phyloP scores from a whole-genome alignment of 768 basidiomycete species.

The Paxillus involutus region DNA sequence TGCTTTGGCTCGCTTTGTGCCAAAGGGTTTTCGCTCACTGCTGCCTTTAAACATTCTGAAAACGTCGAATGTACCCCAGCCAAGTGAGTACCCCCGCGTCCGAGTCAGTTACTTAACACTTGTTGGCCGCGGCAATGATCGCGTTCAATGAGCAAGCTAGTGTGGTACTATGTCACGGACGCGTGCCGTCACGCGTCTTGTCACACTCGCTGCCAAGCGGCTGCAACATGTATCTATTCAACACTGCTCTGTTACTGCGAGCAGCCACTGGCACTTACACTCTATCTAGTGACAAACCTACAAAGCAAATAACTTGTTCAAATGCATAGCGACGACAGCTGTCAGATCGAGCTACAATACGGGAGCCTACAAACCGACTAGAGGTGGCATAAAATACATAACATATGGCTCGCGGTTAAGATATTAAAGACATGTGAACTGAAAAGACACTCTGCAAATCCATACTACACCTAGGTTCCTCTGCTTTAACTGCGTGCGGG shows the following conservation, averaged over 20 bases:
- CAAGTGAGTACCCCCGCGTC: too few species aligned
- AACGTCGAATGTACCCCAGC: background rate
- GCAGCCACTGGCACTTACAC: too few species aligned
- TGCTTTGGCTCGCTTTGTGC: background rate
- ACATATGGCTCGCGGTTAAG: slow-evolving; percentile 16
- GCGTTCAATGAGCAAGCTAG: background rate
- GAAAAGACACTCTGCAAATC: slow-evolving; percentile 4
- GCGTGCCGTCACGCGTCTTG: slow-evolving; percentile 26
- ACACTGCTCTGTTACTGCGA: too few species aligned
- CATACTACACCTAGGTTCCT: background rate
- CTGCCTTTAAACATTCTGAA: slow-evolving; percentile 23
- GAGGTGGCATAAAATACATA: slow-evolving; percentile 31
- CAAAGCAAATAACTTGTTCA: background rate
- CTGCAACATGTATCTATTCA: too few species aligned
- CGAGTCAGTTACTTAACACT: background rate
- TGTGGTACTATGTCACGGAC: slow-evolving; percentile 15
- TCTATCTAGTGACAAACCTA: background rate
- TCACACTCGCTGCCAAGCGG: background rate
- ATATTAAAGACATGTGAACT: slow-evolving; percentile 7
- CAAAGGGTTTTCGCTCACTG: slow-evolving; percentile 10
- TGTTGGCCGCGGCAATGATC: background rate
- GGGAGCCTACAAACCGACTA: slow-evolving; percentile 17
- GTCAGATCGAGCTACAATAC: slow-evolving; percentile 18
- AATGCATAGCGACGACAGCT: slow-evolving; percentile 17
- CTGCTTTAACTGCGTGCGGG: slow-evolving; percentile 20